Evolutionary conservation across 257 asterid genomes (phyloP).

Genomic region (Lavandula angustifolia): DNA sequence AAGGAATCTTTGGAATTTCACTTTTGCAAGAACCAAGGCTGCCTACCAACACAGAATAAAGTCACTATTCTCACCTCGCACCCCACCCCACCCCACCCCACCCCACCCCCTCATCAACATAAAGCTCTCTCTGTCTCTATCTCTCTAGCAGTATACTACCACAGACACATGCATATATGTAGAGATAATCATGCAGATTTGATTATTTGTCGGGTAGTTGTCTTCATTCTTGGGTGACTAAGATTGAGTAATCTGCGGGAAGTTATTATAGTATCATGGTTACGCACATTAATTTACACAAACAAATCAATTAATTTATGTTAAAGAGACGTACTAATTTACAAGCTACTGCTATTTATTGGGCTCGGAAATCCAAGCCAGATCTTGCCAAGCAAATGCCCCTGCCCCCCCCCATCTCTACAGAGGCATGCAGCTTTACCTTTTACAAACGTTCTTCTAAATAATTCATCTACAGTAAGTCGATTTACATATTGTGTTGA

Average conservation of each 20-base stretch:
- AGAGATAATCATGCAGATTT: slow-evolving; percentile 47
- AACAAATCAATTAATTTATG: not conserved
- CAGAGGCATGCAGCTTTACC: slow-evolving; percentile 42
- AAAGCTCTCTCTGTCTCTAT: slow-evolving; percentile 31
- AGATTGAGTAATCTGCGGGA: slow-evolving; percentile 33
- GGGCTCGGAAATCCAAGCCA: slow-evolving; percentile 45
- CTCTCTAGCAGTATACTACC: not conserved
- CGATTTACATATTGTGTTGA: not conserved
- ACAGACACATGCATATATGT: slow-evolving; percentile 30
- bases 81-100: slow-evolving; percentile 15
- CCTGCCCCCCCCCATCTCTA: not conserved
- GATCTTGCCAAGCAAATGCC: slow-evolving; percentile 37
- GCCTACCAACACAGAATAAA: slow-evolving; percentile 54
- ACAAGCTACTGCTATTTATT: not conserved
- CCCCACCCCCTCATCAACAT: slow-evolving; percentile 24
- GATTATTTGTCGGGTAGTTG: slow-evolving; percentile 68
- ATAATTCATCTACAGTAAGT: slow-evolving; percentile 5
- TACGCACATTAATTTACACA: not conserved
- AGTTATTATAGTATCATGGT: slow-evolving; percentile 8
- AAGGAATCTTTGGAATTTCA: slow-evolving; percentile 51
- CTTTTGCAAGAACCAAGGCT: slow-evolving; percentile 60
- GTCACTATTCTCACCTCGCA: slow-evolving; percentile 32
- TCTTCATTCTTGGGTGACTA: slow-evolving; percentile 29
- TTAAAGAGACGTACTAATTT: slow-evolving; percentile 16
- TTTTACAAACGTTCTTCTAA: slow-evolving; percentile 35